These are phyloP conservation scores for Asterionellopsis glacialis DNA, from an alignment of 108 stramenopile species.

Conservation along the genomic window DNA sequence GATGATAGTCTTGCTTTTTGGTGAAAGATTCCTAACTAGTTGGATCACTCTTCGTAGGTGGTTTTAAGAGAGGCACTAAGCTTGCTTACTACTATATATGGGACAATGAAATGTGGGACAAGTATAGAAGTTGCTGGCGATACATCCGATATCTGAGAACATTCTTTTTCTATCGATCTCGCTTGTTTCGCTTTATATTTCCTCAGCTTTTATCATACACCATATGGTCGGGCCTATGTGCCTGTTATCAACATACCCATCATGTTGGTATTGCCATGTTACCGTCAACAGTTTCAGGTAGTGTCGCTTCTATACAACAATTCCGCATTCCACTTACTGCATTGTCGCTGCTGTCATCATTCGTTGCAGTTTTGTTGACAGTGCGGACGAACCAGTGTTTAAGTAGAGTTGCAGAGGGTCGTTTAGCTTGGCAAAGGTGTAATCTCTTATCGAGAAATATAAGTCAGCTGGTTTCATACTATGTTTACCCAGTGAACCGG, in stretches of 20 bases:
- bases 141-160: conserved; percentile 25
- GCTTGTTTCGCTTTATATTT: no score
- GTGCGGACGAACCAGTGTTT: conserved; percentile 53
- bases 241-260: no score
- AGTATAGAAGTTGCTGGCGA: conserved; percentile 30
- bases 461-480: conserved; percentile 28
- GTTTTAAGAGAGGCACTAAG: no score
- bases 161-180: no score
- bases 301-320: no score
- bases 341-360: conserved; percentile 36
- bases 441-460: conserved; percentile 46
- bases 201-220: no score
- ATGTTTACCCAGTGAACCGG: conserved; percentile 29
- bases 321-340: conserved; percentile 27
- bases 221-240: no score
- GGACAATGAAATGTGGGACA: conserved; percentile 42
- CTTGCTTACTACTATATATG: conserved; percentile 7
- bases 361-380: conserved; percentile 47
- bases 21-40: no score
- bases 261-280: no score
- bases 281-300: no score
- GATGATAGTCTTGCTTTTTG: no score
- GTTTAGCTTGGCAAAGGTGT: conserved; percentile 27
- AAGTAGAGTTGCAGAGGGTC: conserved; percentile 35
- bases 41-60: no score